Base-by-base conservation (phyloP, 2,329 filamentous ascomycete genomes). In the Plenodomus lindquistii region DNA sequence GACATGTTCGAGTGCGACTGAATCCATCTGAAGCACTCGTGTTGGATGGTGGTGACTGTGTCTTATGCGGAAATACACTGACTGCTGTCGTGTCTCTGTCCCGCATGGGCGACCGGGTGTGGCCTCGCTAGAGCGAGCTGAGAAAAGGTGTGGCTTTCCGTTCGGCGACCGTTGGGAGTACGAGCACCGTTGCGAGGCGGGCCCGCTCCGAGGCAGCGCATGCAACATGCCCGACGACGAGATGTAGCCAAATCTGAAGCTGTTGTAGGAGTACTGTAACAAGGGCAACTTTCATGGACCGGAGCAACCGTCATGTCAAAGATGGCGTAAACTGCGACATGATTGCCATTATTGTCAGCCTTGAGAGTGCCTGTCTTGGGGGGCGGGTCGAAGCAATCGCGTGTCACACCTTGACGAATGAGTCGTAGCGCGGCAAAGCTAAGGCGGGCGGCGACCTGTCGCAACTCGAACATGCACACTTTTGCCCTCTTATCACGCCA, bases 361-460 rank as follows among this genome's bases (percentile, higher is more conserved):
- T 4, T 13, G 27, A 15, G 11, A 19, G 27, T 17, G 37, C 37
- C 24, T 31, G 27, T 20, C 31, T 40, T 35, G 22, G 40, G 40
- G 46, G 22, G 42, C 37, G 41, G 20, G 44, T 42, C 22, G 46
- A 49, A n/a, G 40, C 37, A 43, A 16, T 17, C 18, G 13, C n/a
- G 21, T 52, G 62, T 63, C 60, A 59, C 62, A 64, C 57, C 48
- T 60, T 50, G 47, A 52, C 52, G 43, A 41, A 60, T 48, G 17
- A 20, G 51, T 45, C 46, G 56, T 45, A 52, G 49, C 45, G 46
- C 50, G 44, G 31, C 29, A 40, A 46, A 44, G 50, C 44, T 49
- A 40, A 42, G 44, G 31, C 35, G 13, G 48, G 17, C n/a, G 31
- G 44, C 42, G 34, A 46, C 53, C 47, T 52, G 52, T 48, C 18